Evolutionary conservation across 164 flowering plant species (phyloP), one percentile per base, ranked within the genome.

Genomic region (Vitis amurensis): DNA sequence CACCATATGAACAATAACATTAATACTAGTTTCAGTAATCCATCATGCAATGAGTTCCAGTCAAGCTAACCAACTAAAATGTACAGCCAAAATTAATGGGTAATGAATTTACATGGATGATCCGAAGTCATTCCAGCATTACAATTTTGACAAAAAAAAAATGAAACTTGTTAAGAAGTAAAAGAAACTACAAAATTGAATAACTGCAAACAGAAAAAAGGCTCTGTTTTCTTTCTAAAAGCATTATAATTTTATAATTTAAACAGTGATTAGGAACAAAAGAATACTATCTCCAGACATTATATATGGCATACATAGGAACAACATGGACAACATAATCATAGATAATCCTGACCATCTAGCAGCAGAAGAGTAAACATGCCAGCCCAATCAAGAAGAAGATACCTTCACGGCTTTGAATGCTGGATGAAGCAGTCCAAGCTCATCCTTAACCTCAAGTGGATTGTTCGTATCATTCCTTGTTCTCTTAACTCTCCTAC

Each of bases 391-490:
- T 16, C 31, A 74, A 1, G 73, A 62, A 30, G 69, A 50, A 0
- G 73, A 76, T 74, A 72, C 74, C 78, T 78, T 72, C 29, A 69
- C 74, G 1, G 82, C 80, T 50, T 76, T 79, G 55, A 74, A 74
- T 0, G 70, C 71, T 0, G 82, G 79, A 57, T 78, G 84, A 68
- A 76, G 77, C 73, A 78, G 67, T 47, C 78, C 78, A 16, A 78
- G 67, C 16, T 76, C 75, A 61, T 77, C 82, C 44, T 71, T 71
- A 8, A 71, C 73, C 55, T 78, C 79, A 29, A 75, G 81, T 0
- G 79, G 81, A 47, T 66, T 74, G 59, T 68, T 57, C 10, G 75
- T 78, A 70, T 78, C 77, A 47, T 81, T 76, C 23, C 81, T 27
- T 2, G 69, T 67, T 64, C 80, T 76, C 66, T 73, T 78, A 16